Percentiles rank a stretch among this genome's conserved stretches.
phyloP scores from a whole-genome alignment of 805 yeast genomes.

The Pichia paraexigua region DNA sequence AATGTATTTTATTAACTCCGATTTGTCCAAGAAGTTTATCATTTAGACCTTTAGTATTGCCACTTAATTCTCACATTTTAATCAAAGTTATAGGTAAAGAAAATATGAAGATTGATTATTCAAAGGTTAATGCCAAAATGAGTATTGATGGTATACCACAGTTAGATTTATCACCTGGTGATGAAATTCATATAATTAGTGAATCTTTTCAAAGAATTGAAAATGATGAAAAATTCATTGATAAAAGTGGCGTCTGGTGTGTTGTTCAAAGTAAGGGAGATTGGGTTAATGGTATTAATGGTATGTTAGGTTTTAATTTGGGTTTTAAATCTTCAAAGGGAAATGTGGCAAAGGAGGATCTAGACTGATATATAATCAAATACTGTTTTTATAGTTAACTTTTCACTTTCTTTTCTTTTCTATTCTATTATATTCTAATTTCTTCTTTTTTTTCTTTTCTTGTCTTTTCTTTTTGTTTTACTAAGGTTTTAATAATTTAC shows the following conservation, averaged over 20 bases:
- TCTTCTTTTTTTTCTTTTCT: no score
- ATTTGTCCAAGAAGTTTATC: constrained; percentile 87
- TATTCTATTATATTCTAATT: no score
- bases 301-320: constrained; percentile 80
- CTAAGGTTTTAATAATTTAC: neutral
- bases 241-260: constrained; percentile 66
- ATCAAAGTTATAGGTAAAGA: constrained; percentile 47
- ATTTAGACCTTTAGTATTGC: constrained; percentile 82
- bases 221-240: neutral
- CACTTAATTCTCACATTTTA: constrained; percentile 66
- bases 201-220: constrained; percentile 55
- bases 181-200: constrained; percentile 64
- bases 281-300: constrained; percentile 89
- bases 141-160: constrained; percentile 82
- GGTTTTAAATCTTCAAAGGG: constrained; percentile 43
- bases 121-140: constrained; percentile 40
- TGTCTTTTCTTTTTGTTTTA: neutral
- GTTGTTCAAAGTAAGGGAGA: constrained; percentile 76
- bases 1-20: constrained; percentile 77
- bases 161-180: constrained; percentile 61
- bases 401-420: no score
- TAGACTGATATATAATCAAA: no score
- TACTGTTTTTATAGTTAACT: no score
- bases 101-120: constrained; percentile 23
- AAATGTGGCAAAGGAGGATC: neutral